Evolutionary conservation across 2,329 filamentous ascomycete genomes (phyloP).

Genomic region (Daldinia sp.): DNA sequence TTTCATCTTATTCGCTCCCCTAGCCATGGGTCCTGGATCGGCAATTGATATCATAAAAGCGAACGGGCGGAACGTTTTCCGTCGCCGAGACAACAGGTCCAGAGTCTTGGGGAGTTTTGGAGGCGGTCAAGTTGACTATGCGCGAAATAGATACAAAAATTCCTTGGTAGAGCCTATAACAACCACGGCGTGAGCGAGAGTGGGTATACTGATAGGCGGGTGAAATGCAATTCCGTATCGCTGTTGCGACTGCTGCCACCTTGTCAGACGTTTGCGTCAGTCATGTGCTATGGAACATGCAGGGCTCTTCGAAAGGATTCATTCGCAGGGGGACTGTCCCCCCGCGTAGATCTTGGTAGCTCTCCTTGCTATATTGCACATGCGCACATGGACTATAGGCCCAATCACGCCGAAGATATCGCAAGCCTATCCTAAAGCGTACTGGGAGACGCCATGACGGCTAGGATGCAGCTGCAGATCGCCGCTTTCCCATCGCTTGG

Average conservation of each 20-base stretch:
- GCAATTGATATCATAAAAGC: constrained; percentile 35
- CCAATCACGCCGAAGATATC: constrained; percentile 29
- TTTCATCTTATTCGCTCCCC: constrained; percentile 34
- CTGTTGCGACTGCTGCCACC: constrained; percentile 22
- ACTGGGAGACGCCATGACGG: constrained; percentile 23
- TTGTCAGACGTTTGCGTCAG: constrained; percentile 37
- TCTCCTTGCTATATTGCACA: constrained; percentile 31
- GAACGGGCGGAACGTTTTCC: constrained; percentile 29
- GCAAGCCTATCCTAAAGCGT: constrained; percentile 36
- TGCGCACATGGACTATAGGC: constrained; percentile 29
- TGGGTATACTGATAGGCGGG: constrained; percentile 6
- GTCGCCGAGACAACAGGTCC: constrained; percentile 22
- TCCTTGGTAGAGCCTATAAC: constrained; percentile 2
- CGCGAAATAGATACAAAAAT: constrained; percentile 22
- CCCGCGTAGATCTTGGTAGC: constrained; percentile 38
- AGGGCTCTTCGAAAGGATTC: constrained; percentile 32
- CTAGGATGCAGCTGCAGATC: constrained; percentile 31
- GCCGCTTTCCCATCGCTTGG: constrained; percentile 26
- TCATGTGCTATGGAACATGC: constrained; percentile 37
- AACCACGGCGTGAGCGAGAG: constrained; percentile 8
- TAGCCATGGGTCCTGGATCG: constrained; percentile 36
- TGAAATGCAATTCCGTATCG: constrained; percentile 29
- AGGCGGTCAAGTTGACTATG: constrained; percentile 31
- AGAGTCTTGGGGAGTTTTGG: constrained; percentile 21
- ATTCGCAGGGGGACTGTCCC: constrained; percentile 32